Conservation (phyloP, 2,329 filamentous ascomycete species). For the Corinectria fuckeliana region DNA sequence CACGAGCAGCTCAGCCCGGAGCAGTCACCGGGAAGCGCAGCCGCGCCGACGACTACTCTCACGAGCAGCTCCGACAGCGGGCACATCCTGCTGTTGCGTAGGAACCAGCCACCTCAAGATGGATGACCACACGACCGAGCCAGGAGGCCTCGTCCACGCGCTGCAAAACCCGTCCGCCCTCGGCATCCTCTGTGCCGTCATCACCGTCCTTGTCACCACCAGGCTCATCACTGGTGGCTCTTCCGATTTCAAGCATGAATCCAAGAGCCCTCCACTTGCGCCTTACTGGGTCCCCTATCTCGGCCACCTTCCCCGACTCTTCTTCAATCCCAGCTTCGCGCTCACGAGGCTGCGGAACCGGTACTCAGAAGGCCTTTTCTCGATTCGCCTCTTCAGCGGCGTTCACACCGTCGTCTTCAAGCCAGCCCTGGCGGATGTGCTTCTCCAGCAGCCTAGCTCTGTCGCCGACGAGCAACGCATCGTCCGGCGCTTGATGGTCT, state of each 20-base stretch:
- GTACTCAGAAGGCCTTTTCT: slow-evolving; percentile 46
- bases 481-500: slow-evolving; percentile 36
- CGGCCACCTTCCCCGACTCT: slow-evolving; percentile 45
- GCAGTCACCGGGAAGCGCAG: too few relatives aligned
- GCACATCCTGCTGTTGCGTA: too few relatives aligned
- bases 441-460: slow-evolving; percentile 41
- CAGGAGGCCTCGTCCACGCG: slow-evolving; percentile 23
- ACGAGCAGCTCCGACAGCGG: too few relatives aligned
- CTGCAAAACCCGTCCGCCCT: slow-evolving; percentile 33
- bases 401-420: slow-evolving; percentile 45
- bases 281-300: slow-evolving; percentile 47
- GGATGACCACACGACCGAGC: slow-evolving; percentile 22
- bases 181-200: slow-evolving; percentile 32
- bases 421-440: slow-evolving; percentile 37
- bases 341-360: slow-evolving; percentile 40
- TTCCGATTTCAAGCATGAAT: slow-evolving; percentile 48
- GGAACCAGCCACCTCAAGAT: slow-evolving; percentile 12
- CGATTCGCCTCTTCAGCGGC: slow-evolving; percentile 42
- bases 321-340: slow-evolving; percentile 38
- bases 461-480: slow-evolving; percentile 37
- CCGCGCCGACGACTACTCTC: too few relatives aligned
- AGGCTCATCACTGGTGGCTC: slow-evolving; percentile 30
- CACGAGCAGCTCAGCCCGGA: background rate
- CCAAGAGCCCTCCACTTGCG: slow-evolving; percentile 35
- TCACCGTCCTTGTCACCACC: slow-evolving; percentile 38